A percentile compares a stretch with the other conserved stretches of the same genome.
Evolutionary conservation across 805 yeast species (phyloP).

Genomic region (Priceomyces carsonii): DNA sequence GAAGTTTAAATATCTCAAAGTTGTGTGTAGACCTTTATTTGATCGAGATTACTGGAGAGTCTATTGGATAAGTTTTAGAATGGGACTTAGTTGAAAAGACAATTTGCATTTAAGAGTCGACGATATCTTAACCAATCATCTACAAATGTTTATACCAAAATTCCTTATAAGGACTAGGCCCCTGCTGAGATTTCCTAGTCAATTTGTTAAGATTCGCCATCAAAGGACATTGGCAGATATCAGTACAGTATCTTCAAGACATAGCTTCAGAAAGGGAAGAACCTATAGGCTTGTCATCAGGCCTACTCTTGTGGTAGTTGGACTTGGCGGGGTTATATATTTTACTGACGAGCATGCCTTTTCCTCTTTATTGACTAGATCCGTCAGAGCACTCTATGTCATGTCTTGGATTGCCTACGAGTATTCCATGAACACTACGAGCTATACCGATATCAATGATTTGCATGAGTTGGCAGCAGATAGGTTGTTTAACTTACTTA

Average conservation of each 20-base stretch:
- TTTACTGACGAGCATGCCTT: constrained; percentile 17
- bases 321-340: constrained; percentile 12
- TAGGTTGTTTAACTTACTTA: constrained; percentile 26
- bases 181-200: not conserved
- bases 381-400: constrained; percentile 50
- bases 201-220: not conserved
- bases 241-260: not conserved
- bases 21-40: too few relatives aligned
- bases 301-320: constrained; percentile 5
- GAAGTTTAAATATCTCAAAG: too few relatives aligned
- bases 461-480: constrained; percentile 62
- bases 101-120: too few relatives aligned
- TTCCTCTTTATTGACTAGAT: constrained; percentile 54
- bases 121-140: too few relatives aligned
- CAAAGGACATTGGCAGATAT: not conserved
- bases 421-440: constrained; percentile 48
- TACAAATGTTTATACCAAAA: too few relatives aligned
- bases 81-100: too few relatives aligned
- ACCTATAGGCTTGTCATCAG: constrained; percentile 3
- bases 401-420: constrained; percentile 56
- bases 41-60: too few relatives aligned
- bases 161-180: constrained; percentile 2
- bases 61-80: too few relatives aligned
- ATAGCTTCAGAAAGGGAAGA: not conserved
- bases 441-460: constrained; percentile 41